phyloP scores from a whole-genome alignment of 148 eudicot species.

The Rheum nobile region DNA sequence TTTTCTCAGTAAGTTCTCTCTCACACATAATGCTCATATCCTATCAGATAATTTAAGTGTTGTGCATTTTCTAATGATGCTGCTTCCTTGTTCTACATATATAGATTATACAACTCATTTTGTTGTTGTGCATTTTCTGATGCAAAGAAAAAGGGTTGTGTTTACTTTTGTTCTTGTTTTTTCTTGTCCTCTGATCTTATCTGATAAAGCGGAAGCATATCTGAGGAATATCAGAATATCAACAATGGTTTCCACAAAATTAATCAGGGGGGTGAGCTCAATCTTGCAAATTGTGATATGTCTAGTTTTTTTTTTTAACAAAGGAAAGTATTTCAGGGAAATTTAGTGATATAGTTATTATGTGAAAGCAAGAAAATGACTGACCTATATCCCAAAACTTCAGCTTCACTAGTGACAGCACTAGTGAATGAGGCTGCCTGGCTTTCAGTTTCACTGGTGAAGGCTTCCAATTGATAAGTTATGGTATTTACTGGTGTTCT shows the following conservation, averaged over 20 bases:
- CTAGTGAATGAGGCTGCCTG: neutral
- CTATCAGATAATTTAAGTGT: neutral
- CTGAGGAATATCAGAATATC: neutral
- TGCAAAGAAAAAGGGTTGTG: no score
- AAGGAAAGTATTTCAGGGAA: no score
- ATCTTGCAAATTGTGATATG: no score
- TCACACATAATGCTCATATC: conserved; percentile 3
- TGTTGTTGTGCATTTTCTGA: no score
- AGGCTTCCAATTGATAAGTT: neutral
- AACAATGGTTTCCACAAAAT: neutral
- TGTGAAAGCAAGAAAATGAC: neutral
- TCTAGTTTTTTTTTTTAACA: no score
- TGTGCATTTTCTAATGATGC: no score
- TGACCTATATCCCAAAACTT: neutral
- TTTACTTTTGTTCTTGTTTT: no score
- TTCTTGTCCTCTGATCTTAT: no score
- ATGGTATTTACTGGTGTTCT: neutral
- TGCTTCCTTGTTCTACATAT: no score
- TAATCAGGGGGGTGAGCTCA: neutral
- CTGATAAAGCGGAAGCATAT: neutral
- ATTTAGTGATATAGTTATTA: neutral
- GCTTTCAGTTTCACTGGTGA: neutral
- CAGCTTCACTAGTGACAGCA: neutral
- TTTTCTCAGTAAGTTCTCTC: conserved; percentile 77
- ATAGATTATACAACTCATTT: no score